Base-by-base conservation (phyloP, 2,329 filamentous ascomycete genomes). In the Beauveria varroae region DNA sequence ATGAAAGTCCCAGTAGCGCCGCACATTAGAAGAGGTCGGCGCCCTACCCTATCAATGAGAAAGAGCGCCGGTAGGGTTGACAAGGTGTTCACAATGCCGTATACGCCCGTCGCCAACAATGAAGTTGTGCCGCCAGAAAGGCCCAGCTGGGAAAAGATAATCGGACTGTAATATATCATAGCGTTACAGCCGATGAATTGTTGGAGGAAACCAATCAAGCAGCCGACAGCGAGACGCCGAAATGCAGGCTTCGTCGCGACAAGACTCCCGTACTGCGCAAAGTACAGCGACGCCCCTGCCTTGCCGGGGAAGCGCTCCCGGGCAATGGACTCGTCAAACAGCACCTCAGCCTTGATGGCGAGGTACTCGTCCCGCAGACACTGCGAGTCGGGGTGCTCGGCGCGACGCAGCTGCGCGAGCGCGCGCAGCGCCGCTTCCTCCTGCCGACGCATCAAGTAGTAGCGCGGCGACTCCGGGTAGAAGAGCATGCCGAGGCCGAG, bases 1-100 rank as follows among this genome's bases (percentile, higher is more conserved):
- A 83, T 67, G n/a, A 77, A 82, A 78, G 88, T 89, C 9, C 85
- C 86, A 20, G 86, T 74, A 24, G 79, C 84, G 65, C 86, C 87
- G 28, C 78, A 75, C 64, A 89, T 83, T 62, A 89, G 79, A 30
- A 89, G 75, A 63, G 85, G 82, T 58, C 86, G 85, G 60, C 87
- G 78, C 24, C 86, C 86, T 14, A 81, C 74, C 18, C 71, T 75
- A 58, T 84, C 82, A 44, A 84, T 82, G 61, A 79, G 76, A 56
- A 81, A 78, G 47, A 84, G 65, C 0, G 75, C 74, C 0, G 76
- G 75, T 0, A 78, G 59, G 0, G 75, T 76, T 16, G 69, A 70
- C 22, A 85, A 67, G 49, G 77, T 79, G 73, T 83, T 83, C 6
- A 81, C 77, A 34, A 85, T 80, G 18, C 83, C 83, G 22, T 81